phyloP scores from a whole-genome alignment of 2,329 filamentous ascomycete genomes.

The Penicillium hesseltinei region DNA sequence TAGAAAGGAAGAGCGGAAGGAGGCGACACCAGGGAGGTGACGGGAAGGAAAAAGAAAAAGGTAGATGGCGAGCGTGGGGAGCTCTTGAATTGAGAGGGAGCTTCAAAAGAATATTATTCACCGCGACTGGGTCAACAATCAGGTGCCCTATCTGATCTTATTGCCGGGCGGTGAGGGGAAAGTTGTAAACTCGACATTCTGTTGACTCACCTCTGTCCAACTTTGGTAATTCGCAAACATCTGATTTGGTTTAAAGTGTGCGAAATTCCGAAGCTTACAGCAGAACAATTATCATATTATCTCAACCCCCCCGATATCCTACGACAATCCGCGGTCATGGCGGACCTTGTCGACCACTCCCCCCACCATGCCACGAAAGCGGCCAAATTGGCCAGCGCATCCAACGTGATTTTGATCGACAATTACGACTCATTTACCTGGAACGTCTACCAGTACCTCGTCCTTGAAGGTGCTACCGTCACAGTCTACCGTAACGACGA shows the following conservation, averaged over 20 bases:
- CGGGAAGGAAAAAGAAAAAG: constrained; percentile 5
- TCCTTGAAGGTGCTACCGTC: constrained; percentile 90
- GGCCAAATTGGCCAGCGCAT: constrained; percentile 71
- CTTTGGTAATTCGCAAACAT: background rate
- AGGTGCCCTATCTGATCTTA: constrained; percentile 40
- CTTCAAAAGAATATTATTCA: constrained; percentile 33
- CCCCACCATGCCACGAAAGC: constrained; percentile 73
- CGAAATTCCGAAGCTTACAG: background rate
- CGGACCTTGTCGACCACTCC: constrained; percentile 72
- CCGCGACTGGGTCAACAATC: constrained; percentile 38
- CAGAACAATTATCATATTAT: background rate
- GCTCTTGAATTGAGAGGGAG: constrained; percentile 25
- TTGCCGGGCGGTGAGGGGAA: constrained; percentile 30
- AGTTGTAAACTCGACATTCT: constrained; percentile 14
- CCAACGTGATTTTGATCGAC: constrained; percentile 92
- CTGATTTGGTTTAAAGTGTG: background rate
- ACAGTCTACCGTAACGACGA: constrained; percentile 92
- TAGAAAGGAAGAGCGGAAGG: constrained; percentile 13
- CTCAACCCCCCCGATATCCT: background rate
- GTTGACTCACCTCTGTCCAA: constrained; percentile 15
- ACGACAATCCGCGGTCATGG: constrained; percentile 24
- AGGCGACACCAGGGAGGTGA: constrained; percentile 7
- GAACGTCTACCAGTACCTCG: constrained; percentile 98
- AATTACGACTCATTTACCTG: constrained; percentile 99
- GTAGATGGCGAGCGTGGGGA: constrained; percentile 13